These are phyloP conservation scores for Raffaelea ambrosiae DNA, from an alignment of 2,329 filamentous ascomycete genomes.

Conservation along the genomic window DNA sequence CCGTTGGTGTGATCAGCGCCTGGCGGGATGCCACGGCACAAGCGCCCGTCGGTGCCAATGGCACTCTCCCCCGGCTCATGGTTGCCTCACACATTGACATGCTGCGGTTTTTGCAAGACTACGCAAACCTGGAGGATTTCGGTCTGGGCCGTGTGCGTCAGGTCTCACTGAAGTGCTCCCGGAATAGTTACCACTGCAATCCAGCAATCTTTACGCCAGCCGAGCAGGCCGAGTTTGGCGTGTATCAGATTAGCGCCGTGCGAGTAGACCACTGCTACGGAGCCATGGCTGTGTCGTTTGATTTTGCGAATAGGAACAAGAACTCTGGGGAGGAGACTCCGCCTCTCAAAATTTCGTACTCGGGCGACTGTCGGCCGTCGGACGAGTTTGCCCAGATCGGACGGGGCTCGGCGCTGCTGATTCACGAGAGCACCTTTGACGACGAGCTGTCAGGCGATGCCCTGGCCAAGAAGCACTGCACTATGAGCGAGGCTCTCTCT, in stretches of 20 bases:
- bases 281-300: conserved; percentile 62
- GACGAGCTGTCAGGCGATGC: conserved; percentile 75
- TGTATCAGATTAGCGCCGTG: conserved; percentile 59
- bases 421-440: conserved; percentile 96
- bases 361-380: conserved; percentile 84
- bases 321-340: no score
- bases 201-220: conserved; percentile 24
- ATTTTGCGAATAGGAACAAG: background rate
- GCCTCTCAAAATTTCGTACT: conserved; percentile 78
- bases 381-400: conserved; percentile 62
- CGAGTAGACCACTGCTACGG: conserved; percentile 71
- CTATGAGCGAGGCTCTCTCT: conserved; percentile 73
- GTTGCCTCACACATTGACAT: conserved; percentile 65
- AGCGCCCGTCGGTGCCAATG: conserved; percentile 33
- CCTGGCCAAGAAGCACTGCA: conserved; percentile 80
- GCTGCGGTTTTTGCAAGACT: conserved; percentile 70
- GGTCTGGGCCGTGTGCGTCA: conserved; percentile 50
- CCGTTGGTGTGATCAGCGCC: conserved; percentile 67
- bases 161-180: conserved; percentile 14
- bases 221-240: conserved; percentile 37
- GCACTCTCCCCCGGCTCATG: conserved; percentile 34
- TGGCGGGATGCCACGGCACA: conserved; percentile 55
- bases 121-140: conserved; percentile 67
- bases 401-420: conserved; percentile 66
- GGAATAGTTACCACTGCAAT: conserved; percentile 5